phyloP scores from a whole-genome alignment of 108 stramenopile genomes.

The Nannochloropsis oceanica region DNA sequence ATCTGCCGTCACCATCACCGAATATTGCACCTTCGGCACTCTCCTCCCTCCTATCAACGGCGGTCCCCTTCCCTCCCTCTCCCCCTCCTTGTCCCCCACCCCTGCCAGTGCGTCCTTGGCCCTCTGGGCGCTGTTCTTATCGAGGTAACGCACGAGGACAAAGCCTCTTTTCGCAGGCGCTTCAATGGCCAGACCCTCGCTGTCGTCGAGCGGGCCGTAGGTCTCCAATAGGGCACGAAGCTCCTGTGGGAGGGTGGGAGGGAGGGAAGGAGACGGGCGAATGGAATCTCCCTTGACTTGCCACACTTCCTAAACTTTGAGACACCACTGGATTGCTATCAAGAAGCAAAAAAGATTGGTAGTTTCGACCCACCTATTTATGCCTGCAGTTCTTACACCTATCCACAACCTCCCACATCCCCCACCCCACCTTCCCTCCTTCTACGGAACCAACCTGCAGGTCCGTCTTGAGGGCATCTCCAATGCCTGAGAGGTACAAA shows the following conservation, averaged over 20 bases:
- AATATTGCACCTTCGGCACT: neutral
- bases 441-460: neutral
- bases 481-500: neutral
- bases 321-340: too few species aligned
- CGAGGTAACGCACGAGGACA: neutral
- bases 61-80: neutral
- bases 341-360: too few species aligned
- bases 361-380: too few species aligned
- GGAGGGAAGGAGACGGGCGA: neutral
- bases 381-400: too few species aligned
- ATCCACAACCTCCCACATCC: too few species aligned
- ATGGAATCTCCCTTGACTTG: too few species aligned
- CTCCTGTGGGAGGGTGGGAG: neutral
- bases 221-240: neutral
- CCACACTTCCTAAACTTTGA: too few species aligned
- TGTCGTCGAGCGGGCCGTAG: neutral
- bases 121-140: neutral
- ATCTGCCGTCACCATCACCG: neutral
- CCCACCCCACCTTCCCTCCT: neutral
- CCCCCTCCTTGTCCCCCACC: neutral
- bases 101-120: neutral
- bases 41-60: neutral
- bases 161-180: neutral
- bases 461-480: neutral
- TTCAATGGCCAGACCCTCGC: neutral